These are phyloP conservation scores for Danielozyma ontarioensis DNA, from an alignment of 805 yeast genomes.

Conservation along the genomic window DNA sequence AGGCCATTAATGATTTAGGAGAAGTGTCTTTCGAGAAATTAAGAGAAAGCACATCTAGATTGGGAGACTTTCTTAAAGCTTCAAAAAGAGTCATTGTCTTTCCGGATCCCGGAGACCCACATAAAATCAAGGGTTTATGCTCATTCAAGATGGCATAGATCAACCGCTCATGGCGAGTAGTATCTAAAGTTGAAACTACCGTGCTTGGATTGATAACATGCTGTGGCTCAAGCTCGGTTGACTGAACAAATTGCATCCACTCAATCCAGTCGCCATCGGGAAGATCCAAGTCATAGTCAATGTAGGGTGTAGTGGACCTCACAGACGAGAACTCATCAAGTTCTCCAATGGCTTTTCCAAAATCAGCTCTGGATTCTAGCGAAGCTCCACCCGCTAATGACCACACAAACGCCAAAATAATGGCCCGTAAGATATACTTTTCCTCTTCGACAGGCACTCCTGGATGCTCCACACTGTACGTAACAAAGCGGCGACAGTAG, in stretches of 20 bases:
- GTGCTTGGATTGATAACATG: constrained; percentile 56
- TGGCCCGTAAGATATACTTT: constrained; percentile 25
- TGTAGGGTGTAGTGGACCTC: constrained; percentile 11
- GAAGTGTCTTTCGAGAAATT: constrained; percentile 82
- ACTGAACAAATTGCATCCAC: constrained; percentile 36
- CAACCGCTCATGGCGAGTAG: constrained; percentile 58
- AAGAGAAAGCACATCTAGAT: constrained; percentile 57
- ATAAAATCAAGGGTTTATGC: constrained; percentile 60
- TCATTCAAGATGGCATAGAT: constrained; percentile 53
- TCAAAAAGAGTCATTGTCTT: constrained; percentile 86
- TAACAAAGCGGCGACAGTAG: constrained; percentile 21
- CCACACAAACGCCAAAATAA: constrained; percentile 49
- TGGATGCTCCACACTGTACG: constrained; percentile 4
- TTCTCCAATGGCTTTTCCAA: constrained; percentile 24
- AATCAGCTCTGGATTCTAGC: constrained; percentile 29
- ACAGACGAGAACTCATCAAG: constrained; percentile 14
- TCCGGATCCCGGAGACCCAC: constrained; percentile 98
- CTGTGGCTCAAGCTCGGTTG: constrained; percentile 48
- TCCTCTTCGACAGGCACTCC: constrained; percentile 17
- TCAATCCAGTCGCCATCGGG: constrained; percentile 45
- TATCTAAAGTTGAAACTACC: constrained; percentile 77
- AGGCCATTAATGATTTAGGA: constrained; percentile 52
- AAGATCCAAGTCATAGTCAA: constrained; percentile 41
- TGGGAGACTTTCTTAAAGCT: constrained; percentile 54
- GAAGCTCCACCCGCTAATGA: constrained; percentile 58